Evolutionary conservation across 805 yeast genomes (phyloP), one percentile per base, ranked within the genome.

Genomic region (Lachancea waltii): DNA sequence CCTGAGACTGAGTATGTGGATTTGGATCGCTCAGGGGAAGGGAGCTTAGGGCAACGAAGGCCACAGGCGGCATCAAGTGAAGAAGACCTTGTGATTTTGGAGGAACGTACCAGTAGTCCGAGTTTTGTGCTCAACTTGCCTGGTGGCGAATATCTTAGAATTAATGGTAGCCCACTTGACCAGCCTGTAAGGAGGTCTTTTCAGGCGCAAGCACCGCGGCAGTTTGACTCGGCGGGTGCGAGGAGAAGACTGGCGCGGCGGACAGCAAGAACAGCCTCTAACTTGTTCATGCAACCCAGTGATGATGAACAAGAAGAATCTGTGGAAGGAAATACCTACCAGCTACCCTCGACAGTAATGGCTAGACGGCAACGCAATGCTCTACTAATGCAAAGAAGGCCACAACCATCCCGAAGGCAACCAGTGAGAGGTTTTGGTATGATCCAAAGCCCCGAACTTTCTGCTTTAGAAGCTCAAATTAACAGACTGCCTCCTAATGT

Each of bases 71-170:
- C 35, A 6, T 41, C 42, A 9, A 56, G 49, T 4, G 62, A 51
- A 36, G 62, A 58, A 35, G 63, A 54, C 8, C 26, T 58, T 11
- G 34, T 48, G 25, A 60, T 64, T n/a, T 41, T 54, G 17, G 58
- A 53, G 40, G 62, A 58, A 36, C 46, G 55, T 19, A 47, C 48
- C 7, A 43, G 49, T 5, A 50, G 36, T 3, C 54, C 60, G 2
- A 38, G 45, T 6, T 34, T 36, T 23, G 48, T 55, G 5, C 34
- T 56, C 14, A 48, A 44, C 19, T 43, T 57, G 5, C 63, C 61
- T 1, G 61, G 61, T 17, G 54, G 58, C 18, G 48, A 47, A 18
- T 46, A 47, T 2, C 24, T 57, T 25, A 40, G 45, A 19, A 45
- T 57, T 7, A 37, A 38, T 27, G 50, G 56, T 3, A 35, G 49